Base-by-base conservation (phyloP, 257 asterid species). In the Solanum bulbocastanum region DNA sequence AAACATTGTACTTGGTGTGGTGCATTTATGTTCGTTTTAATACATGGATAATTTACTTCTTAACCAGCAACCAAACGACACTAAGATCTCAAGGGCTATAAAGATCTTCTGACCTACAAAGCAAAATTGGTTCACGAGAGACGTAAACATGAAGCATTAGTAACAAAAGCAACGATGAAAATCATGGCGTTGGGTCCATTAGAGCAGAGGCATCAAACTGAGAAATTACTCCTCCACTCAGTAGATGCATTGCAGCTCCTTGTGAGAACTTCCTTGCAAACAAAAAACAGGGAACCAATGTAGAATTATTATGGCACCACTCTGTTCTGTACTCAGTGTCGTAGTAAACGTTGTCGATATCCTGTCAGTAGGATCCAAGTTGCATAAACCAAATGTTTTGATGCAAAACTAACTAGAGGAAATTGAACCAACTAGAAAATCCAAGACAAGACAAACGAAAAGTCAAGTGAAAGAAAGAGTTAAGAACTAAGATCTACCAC, bases 161-260 rank as follows among this genome's bases (percentile, higher is more conserved):
- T 33, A 72, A 33, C 46, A 35, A 73, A 72, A 72, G 10, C 20
- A n/a, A 22, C 23, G 39, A 71, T 4, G 83, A 27, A 85, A 86
- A 52, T 93, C 91, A 92, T 8, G 91, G 90, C 13, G 90, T 90
- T 72, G 91, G 88, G 73, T 89, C 91, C 89, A 92, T 85, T 46
- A 93, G 37, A 68, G 91, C 60, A 11, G 98, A 86, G 56, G 87
- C 76, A n/a, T 93, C 96, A 71, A 93, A 92, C 81, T 88, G 92
- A 88, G 92, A 93, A 11, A 91, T 93, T 27, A 92, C 65, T 42
- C 65, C 89, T 89, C 90, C 92, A 84, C 98, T 93, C 87, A 96
- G 90, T 85, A 97, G 94, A 88, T 95, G 98, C 98, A 96, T 93
- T 20, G 98, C 99, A 44, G 95, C 99, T 86, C 96, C 98, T 89